Evolutionary conservation across 2,329 filamentous ascomycete genomes (phyloP), one percentile per base, ranked within the genome.

Genomic region (Chaetothyriales sp.): DNA sequence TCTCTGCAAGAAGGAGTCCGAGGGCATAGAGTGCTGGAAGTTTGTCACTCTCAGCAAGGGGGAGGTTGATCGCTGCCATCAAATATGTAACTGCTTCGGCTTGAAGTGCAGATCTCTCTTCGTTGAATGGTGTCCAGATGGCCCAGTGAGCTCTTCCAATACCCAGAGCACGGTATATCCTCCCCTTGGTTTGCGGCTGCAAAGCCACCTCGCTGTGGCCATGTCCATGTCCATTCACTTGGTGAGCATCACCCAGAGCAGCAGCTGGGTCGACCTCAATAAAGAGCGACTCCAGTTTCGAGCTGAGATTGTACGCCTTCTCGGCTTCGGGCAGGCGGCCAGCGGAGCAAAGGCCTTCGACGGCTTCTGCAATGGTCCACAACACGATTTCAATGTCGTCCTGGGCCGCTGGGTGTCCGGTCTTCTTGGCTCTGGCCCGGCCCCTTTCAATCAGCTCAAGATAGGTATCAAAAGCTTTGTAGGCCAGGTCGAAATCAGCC

Each of bases 391-490:
- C 80, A 60, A 95, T 85, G 50, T 83, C 77, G 60, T 98, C 92
- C 25, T 95, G 73, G 47, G 78, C 80, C 18, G 76, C 72, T 5
- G 68, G 63, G 57, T 86, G 78, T 2, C 86, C 82, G 1, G 79
- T 81, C 68, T 94, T 93, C 60, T 86, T 80, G 2, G 87, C 80
- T 43, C 89, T 78, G 18, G 86, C 85, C 67, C 90, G 94, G 51
- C 83, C 87, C 62, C 84, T 84, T 55, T 82, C 83, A 50, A 95
- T 79, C 56, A 98, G 85, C 50, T 93, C 86, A 39, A 94, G 73
- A 65, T 96, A 98, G 0, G 89, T 89, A 64, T 94, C 84, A 55
- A 95, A 86, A 0, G 92, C 86, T 63, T 88, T 88, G 65, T 94
- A 81, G 1, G 89, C 89, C 47, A 96, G 72, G 51, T 95, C 86